Conservation (phyloP, 2,329 filamentous ascomycete species). For the Zymoseptoria pseudotritici region DNA sequence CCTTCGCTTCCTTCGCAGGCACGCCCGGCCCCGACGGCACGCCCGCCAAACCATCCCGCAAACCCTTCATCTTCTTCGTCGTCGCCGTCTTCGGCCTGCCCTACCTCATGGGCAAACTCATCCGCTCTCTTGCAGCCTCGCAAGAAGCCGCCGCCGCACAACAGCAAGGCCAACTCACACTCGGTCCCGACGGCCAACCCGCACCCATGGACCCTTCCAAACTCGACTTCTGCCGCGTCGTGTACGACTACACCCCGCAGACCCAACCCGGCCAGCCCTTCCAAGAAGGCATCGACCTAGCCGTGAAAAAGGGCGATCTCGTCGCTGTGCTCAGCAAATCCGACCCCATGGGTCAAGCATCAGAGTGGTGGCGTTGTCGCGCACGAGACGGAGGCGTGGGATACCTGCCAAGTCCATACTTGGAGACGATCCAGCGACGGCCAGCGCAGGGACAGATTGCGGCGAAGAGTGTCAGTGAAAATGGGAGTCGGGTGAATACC, state of each 20-base stretch:
- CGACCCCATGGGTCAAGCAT: slow-evolving; percentile 83
- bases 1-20: slow-evolving; percentile 83
- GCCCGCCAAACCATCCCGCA: slow-evolving; percentile 71
- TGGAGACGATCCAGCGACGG: slow-evolving; percentile 64
- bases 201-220: slow-evolving; percentile 72
- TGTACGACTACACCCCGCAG: slow-evolving; percentile 90
- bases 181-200: slow-evolving; percentile 35
- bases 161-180: slow-evolving; percentile 46
- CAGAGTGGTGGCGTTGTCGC: slow-evolving; percentile 95
- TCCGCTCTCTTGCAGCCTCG: slow-evolving; percentile 71
- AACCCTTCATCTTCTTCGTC: slow-evolving; percentile 93
- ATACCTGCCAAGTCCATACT: slow-evolving; percentile 84
- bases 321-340: slow-evolving; percentile 89
- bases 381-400: slow-evolving; percentile 83
- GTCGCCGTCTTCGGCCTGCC: slow-evolving; percentile 90
- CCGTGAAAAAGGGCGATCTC: slow-evolving; percentile 89
- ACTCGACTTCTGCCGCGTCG: slow-evolving; percentile 89
- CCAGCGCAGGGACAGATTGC: slow-evolving; percentile 41
- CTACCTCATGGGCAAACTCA: slow-evolving; percentile 95
- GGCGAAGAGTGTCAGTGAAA: slow-evolving; percentile 36
- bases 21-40: slow-evolving; percentile 56
- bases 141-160: slow-evolving; percentile 75
- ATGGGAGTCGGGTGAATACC: slow-evolving; percentile 46
- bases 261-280: slow-evolving; percentile 40
- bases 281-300: slow-evolving; percentile 69